Conservation (phyloP, 2,329 filamentous ascomycete species). For the Neofusicoccum parvum region DNA sequence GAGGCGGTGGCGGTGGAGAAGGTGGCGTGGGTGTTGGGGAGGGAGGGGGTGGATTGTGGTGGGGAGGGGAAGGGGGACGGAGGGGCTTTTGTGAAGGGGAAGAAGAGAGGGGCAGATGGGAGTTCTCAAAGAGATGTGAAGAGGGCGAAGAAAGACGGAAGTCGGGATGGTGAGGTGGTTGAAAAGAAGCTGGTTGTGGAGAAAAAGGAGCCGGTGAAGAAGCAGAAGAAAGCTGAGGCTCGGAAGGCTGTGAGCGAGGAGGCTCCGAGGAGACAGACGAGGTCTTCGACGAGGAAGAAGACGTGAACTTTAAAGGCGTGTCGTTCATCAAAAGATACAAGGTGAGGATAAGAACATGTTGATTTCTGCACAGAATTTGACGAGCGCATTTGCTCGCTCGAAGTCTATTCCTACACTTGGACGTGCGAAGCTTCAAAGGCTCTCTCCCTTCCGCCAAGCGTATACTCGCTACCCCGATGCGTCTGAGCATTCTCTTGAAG, state of each 20-base stretch:
- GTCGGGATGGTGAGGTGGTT: no score
- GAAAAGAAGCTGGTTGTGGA: not conserved
- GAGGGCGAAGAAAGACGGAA: not conserved
- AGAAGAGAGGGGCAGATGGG: not conserved
- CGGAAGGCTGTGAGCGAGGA: conserved; percentile 25
- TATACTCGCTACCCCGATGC: no score
- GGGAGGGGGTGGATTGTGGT: conserved; percentile 31
- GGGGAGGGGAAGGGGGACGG: not conserved
- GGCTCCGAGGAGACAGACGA: conserved; percentile 28
- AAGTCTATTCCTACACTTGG: no score
- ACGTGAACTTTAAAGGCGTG: not conserved
- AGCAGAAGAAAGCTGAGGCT: conserved; percentile 27
- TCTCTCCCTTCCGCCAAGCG: no score
- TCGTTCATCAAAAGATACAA: no score
- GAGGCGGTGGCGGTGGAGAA: conserved; percentile 66
- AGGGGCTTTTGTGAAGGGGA: not conserved
- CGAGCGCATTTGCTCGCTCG: no score
- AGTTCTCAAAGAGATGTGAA: not conserved
- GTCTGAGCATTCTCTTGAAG: no score
- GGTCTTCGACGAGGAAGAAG: not conserved
- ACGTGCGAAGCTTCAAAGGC: no score
- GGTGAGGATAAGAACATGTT: no score
- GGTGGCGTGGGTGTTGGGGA: conserved; percentile 70
- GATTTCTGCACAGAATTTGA: no score
- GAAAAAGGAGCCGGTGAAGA: not conserved